These are phyloP conservation scores for Candolleomyces aberdarensis DNA, from an alignment of 768 basidiomycete genomes.

Conservation along the genomic window DNA sequence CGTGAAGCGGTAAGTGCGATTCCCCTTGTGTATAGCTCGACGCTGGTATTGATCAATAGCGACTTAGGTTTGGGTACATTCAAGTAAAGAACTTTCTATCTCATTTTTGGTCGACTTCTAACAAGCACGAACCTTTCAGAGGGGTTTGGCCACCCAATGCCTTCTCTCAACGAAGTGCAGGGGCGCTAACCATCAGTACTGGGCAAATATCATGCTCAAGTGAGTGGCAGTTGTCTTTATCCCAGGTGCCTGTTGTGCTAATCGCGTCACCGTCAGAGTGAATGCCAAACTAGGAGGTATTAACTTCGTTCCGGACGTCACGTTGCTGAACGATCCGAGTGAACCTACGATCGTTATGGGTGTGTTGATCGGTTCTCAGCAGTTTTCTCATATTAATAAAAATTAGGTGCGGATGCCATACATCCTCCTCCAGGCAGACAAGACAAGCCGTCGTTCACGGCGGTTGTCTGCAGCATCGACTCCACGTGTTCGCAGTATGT, in stretches of 20 bases:
- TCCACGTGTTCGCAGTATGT: conserved; percentile 71
- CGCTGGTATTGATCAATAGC: neutral
- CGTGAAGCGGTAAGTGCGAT: conserved; percentile 86
- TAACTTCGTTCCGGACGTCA: conserved; percentile 59
- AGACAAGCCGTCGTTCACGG: conserved; percentile 79
- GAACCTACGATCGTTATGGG: conserved; percentile 83
- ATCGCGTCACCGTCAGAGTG: conserved; percentile 40
- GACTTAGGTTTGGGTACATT: conserved; percentile 6
- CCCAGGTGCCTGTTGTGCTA: neutral
- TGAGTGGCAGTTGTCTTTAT: conserved; percentile 24
- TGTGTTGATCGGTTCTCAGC: conserved; percentile 18
- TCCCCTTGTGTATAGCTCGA: conserved; percentile 20
- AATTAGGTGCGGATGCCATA: conserved; percentile 73
- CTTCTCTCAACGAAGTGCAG: conserved; percentile 64
- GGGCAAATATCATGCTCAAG: conserved; percentile 80
- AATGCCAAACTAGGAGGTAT: conserved; percentile 86
- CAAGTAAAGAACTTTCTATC: conserved; percentile 1
- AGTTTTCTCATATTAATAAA: neutral
- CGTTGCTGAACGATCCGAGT: conserved; percentile 53
- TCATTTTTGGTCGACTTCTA: neutral
- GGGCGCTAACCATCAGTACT: conserved; percentile 72
- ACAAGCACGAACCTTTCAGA: conserved; percentile 28
- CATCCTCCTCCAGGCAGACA: conserved; percentile 78
- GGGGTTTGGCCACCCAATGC: conserved; percentile 79
- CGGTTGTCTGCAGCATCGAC: conserved; percentile 80